Conservation (phyloP, 1,139 yeast genomes). For the Geotrichum fermentans region DNA sequence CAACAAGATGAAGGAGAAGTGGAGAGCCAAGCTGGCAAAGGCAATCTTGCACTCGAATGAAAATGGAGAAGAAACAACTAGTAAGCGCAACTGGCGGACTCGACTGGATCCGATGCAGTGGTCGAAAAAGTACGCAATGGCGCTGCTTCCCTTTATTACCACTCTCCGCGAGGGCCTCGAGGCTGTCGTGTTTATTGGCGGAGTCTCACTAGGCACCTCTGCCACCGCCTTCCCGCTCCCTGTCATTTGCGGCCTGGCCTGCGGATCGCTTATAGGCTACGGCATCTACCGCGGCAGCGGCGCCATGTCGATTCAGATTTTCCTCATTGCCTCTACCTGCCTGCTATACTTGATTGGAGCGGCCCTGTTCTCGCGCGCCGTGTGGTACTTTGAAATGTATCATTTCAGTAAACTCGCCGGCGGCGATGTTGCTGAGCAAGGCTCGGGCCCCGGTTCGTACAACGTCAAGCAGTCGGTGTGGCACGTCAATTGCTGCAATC, state of each 20-base stretch:
- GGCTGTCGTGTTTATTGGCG: constrained; percentile 88
- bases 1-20: constrained; percentile 80
- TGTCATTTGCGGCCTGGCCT: constrained; percentile 66
- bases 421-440: constrained; percentile 84
- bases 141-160: constrained; percentile 73
- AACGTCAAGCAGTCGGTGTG: constrained; percentile 71
- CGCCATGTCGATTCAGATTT: constrained; percentile 61
- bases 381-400: constrained; percentile 77
- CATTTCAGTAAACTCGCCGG: constrained; percentile 61
- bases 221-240: constrained; percentile 73
- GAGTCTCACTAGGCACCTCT: constrained; percentile 55
- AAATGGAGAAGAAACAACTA: constrained; percentile 12
- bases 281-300: constrained; percentile 67
- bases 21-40: constrained; percentile 67
- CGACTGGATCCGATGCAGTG: constrained; percentile 3
- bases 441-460: constrained; percentile 90
- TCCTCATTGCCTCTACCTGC: constrained; percentile 74
- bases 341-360: constrained; percentile 81
- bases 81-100: not conserved
- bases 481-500: constrained; percentile 95
- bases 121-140: constrained; percentile 67
- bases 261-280: constrained; percentile 66
- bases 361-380: constrained; percentile 83
- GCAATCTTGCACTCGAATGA: constrained; percentile 42
- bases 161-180: constrained; percentile 87